These are phyloP conservation scores for Epithemia pelagica DNA, from an alignment of 108 stramenopile species.

Conservation along the genomic window DNA sequence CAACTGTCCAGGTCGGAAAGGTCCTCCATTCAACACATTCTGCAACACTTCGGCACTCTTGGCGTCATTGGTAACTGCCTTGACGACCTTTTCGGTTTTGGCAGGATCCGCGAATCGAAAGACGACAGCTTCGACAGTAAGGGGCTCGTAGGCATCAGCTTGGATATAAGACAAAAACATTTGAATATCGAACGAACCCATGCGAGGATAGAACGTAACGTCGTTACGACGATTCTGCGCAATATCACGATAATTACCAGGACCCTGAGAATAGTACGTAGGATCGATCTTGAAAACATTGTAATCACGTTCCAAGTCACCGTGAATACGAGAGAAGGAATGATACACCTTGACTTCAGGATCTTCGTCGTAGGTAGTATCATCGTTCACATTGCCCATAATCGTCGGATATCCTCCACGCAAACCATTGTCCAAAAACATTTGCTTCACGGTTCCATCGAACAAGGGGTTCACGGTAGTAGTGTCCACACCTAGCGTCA, in stretches of 20 bases:
- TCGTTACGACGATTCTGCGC: constrained; percentile 94
- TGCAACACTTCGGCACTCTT: constrained; percentile 49
- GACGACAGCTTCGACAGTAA: constrained; percentile 86
- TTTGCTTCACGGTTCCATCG: constrained; percentile 86
- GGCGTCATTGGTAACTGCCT: constrained; percentile 43
- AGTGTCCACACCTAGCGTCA: constrained; percentile 84
- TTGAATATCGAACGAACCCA: constrained; percentile 83
- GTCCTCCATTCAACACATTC: constrained; percentile 62
- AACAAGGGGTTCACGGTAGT: constrained; percentile 83
- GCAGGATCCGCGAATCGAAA: constrained; percentile 57
- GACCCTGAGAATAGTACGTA: constrained; percentile 89
- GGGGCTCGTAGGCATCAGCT: constrained; percentile 94
- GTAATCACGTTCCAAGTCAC: constrained; percentile 97
- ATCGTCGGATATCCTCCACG: constrained; percentile 91
- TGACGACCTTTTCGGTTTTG: constrained; percentile 53
- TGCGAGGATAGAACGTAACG: constrained; percentile 80
- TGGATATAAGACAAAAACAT: constrained; percentile 90
- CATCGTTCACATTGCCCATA: constrained; percentile 74
- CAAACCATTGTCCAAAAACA: constrained; percentile 92
- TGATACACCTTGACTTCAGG: constrained; percentile 83
- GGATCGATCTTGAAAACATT: constrained; percentile 90
- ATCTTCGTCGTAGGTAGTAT: constrained; percentile 73
- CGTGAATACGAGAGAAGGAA: constrained; percentile 91
- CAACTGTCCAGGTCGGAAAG: constrained; percentile 92
- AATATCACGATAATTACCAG: constrained; percentile 95